These are phyloP conservation scores for Russula sp. DNA, from an alignment of 768 basidiomycete genomes.

Conservation along the genomic window DNA sequence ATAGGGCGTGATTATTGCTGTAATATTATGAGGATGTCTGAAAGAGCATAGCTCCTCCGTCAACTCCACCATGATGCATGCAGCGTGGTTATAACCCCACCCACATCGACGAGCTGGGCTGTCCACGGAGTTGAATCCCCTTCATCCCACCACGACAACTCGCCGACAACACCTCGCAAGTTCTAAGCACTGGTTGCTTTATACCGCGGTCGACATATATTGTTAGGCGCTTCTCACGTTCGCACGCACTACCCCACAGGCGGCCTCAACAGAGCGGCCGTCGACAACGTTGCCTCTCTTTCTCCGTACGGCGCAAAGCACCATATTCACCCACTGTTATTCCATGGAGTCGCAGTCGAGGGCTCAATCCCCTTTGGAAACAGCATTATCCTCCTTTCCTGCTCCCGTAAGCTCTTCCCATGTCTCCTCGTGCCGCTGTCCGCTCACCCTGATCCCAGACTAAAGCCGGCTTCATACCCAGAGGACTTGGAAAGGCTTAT, in stretches of 20 bases:
- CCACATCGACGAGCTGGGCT: not conserved
- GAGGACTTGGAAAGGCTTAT: slow-evolving; percentile 10
- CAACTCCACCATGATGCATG: too few species aligned
- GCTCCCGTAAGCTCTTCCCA: not conserved
- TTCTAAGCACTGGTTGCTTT: not conserved
- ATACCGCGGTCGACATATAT: too few species aligned
- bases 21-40: too few species aligned
- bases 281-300: not conserved
- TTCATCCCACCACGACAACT: too few species aligned
- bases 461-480: slow-evolving; percentile 4
- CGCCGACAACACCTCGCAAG: too few species aligned
- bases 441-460: slow-evolving; percentile 5
- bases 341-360: slow-evolving; percentile 6
- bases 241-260: not conserved
- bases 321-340: not conserved
- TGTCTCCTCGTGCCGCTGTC: not conserved
- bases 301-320: not conserved
- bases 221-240: not conserved
- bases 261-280: not conserved
- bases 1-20: too few species aligned
- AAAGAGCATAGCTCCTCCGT: too few species aligned
- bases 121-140: not conserved
- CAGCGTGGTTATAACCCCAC: too few species aligned
- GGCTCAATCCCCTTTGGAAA: not conserved
- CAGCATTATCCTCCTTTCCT: slow-evolving; percentile 2